phyloP scores from a whole-genome alignment of 2,329 filamentous ascomycete species.

The Colletotrichum cordylinicola region DNA sequence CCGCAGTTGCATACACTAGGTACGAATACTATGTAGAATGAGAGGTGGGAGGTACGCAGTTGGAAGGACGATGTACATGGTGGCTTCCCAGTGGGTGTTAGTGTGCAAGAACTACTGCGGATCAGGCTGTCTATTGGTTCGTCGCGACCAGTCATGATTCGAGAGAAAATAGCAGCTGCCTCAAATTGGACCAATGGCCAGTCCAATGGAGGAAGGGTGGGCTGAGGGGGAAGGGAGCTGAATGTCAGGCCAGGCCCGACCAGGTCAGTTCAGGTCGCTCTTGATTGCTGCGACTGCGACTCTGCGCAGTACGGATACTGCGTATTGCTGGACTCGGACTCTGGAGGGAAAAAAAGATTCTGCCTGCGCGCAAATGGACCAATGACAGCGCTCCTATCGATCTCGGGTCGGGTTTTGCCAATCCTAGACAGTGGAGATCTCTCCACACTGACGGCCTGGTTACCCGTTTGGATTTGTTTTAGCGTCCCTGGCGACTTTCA shows the following conservation, averaged over 20 bases:
- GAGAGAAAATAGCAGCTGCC: neutral
- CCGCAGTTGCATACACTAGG: neutral
- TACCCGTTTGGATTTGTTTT: slow-evolving; percentile 9
- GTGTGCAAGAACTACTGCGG: neutral
- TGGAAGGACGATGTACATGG: neutral
- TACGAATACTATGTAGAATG: neutral
- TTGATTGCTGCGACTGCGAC: neutral
- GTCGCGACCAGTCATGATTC: neutral
- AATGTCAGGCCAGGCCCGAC: neutral
- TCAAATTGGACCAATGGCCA: neutral
- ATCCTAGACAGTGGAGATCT: neutral
- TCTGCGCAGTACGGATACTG: neutral
- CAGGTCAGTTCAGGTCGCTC: too few species aligned
- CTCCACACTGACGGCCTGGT: slow-evolving; percentile 5
- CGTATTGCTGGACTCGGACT: neutral
- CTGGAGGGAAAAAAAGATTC: neutral
- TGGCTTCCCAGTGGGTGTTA: neutral
- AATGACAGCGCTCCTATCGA: neutral
- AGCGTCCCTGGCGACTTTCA: neutral
- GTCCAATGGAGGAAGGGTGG: neutral
- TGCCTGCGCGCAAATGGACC: slow-evolving; percentile 14
- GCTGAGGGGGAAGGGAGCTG: neutral
- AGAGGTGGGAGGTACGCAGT: neutral
- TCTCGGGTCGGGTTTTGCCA: slow-evolving; percentile 1
- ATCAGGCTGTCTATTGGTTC: neutral